A percentile compares a stretch with the other conserved stretches of the same genome.
Conservation (phyloP, 371 early-diverging fungal species). For the Mortierella sp. region DNA sequence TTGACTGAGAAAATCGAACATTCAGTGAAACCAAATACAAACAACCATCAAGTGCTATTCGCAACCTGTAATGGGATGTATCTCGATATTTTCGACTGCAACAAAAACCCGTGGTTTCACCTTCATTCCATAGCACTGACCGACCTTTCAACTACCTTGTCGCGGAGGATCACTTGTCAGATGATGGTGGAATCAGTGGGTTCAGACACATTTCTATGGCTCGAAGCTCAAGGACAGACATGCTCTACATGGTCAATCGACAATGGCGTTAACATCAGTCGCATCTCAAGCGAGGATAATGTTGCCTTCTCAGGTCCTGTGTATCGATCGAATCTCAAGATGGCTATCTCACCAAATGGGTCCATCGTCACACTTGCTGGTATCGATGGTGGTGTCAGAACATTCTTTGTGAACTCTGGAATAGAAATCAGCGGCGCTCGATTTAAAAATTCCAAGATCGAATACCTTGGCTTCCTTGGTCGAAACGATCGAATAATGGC, state of each 20-base stretch:
- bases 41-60: neutral
- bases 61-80: neutral
- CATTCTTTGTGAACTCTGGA: constrained; percentile 38
- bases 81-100: neutral
- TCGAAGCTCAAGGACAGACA: neutral
- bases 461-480: constrained; percentile 33
- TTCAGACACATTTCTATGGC: neutral
- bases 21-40: too few species aligned
- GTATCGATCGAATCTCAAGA: neutral
- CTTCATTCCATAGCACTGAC: neutral
- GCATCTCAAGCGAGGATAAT: neutral
- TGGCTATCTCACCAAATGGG: constrained; percentile 18
- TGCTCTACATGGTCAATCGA: neutral
- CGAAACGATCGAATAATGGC: constrained; percentile 30
- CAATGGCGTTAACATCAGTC: neutral
- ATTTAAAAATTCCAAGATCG: constrained; percentile 37
- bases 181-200: constrained; percentile 1
- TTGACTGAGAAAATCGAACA: neutral
- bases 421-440: constrained; percentile 32
- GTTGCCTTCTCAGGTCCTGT: neutral
- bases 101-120: neutral
- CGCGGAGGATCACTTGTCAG: neutral
- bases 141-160: neutral
- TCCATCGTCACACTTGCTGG: constrained; percentile 41
- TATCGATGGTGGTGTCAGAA: constrained; percentile 35